Conservation (phyloP, 129 eudicot species). For the Flaveria bidentis region DNA sequence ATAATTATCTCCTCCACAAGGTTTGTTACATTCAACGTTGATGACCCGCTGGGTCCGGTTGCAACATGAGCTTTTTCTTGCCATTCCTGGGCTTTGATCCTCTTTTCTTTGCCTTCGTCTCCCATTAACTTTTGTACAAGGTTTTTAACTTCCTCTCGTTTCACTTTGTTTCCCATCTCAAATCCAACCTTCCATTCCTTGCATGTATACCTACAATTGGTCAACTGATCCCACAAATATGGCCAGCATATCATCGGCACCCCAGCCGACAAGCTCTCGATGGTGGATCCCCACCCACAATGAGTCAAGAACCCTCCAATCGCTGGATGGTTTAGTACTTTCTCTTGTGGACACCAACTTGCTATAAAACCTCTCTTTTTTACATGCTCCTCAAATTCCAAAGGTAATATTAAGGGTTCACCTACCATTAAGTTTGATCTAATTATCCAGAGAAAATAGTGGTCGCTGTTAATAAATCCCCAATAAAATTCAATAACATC, state of each 20-base stretch:
- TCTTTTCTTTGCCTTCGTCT: constrained; percentile 13
- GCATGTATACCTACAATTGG: constrained; percentile 17
- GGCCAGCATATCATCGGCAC: constrained; percentile 30
- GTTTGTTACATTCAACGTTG: constrained; percentile 18
- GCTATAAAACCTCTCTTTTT: constrained; percentile 20
- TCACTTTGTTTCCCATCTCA: constrained; percentile 14
- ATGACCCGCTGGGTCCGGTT: constrained; percentile 10
- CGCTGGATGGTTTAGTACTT: constrained; percentile 21
- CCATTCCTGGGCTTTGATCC: constrained; percentile 8
- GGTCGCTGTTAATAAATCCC: constrained; percentile 18
- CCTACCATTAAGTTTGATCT: neutral
- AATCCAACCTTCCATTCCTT: constrained; percentile 21
- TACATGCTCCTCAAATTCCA: constrained; percentile 13
- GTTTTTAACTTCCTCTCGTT: constrained; percentile 9
- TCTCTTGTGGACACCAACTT: constrained; percentile 27
- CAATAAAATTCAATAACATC: constrained; percentile 27
- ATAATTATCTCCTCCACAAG: constrained; percentile 23
- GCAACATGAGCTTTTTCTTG: constrained; percentile 2
- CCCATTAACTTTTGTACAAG: constrained; percentile 31
- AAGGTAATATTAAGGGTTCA: constrained; percentile 19
- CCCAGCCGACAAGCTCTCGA: constrained; percentile 28
- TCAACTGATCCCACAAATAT: constrained; percentile 1
- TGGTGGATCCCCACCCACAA: constrained; percentile 29
- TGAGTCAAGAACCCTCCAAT: constrained; percentile 28
- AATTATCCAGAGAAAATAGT: constrained; percentile 28